phyloP scores from a whole-genome alignment of 225 moss, liverwort and hornwort species.

The Pleurozium schreberi region DNA sequence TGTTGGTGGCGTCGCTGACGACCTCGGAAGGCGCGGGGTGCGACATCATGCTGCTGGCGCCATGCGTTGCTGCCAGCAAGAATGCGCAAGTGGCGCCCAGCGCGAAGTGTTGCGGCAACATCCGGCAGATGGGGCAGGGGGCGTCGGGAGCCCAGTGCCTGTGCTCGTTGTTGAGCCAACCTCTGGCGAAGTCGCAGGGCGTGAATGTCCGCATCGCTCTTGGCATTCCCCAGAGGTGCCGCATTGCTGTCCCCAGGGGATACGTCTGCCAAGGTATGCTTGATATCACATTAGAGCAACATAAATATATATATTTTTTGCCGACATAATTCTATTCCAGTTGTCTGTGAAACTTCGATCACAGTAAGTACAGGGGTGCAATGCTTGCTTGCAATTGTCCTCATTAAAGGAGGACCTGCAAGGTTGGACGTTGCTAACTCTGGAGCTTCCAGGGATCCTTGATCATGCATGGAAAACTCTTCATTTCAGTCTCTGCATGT shows the following conservation, averaged over 20 bases:
- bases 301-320: no score
- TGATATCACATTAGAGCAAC: no score
- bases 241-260: not conserved
- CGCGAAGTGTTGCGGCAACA: not conserved
- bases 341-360: no score
- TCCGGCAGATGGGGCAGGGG: conserved; percentile 1
- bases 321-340: no score
- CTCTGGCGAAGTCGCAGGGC: conserved; percentile 5
- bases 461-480: no score
- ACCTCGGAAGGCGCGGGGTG: not conserved
- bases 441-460: not conserved
- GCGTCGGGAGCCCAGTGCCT: not conserved
- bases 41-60: not conserved
- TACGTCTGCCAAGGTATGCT: conserved; percentile 14
- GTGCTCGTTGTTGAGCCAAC: not conserved
- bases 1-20: not conserved
- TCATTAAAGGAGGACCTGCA: no score
- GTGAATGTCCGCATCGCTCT: not conserved
- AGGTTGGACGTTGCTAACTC: no score
- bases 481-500: no score
- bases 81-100: not conserved
- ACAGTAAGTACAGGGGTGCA: not conserved
- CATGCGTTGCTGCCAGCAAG: not conserved
- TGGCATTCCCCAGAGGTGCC: not conserved
- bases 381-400: not conserved